Conservation (phyloP, 169 alveolate species). For the Plasmodium ovale region DNA sequence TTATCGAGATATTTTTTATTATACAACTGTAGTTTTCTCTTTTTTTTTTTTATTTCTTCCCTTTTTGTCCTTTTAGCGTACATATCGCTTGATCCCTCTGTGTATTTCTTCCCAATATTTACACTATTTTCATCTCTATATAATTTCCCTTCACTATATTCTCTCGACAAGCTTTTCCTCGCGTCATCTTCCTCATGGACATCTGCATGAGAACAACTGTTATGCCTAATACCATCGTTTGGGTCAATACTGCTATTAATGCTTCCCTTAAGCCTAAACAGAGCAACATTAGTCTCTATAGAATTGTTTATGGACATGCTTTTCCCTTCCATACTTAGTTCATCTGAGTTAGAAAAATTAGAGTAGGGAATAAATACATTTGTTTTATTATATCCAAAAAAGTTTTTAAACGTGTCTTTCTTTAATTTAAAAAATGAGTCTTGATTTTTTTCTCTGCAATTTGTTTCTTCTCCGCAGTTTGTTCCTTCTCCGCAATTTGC, state of each 20-base stretch:
- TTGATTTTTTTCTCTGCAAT: neutral
- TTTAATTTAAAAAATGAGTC: constrained; percentile 3
- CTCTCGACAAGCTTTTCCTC: neutral
- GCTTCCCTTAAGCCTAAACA: neutral
- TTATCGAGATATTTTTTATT: constrained; percentile 3
- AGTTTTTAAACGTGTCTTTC: neutral
- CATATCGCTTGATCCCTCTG: neutral
- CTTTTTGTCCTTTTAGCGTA: neutral
- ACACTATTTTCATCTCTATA: neutral
- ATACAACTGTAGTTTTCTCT: neutral
- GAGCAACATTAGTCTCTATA: neutral
- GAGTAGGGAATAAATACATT: neutral
- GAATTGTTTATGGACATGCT: constrained; percentile 11
- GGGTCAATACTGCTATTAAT: neutral
- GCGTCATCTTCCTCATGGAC: neutral
- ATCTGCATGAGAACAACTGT: neutral
- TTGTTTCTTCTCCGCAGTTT: neutral
- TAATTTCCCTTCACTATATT: neutral
- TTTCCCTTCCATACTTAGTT: constrained; percentile 1
- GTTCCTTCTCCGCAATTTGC: neutral
- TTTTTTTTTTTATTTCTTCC: neutral
- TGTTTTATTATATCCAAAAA: constrained; percentile 5
- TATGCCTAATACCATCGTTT: no score
- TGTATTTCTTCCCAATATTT: neutral
- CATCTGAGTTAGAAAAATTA: constrained; percentile 27